Evolutionary conservation across 768 basidiomycete genomes (phyloP).

Genomic region (Mycena indigotica): DNA sequence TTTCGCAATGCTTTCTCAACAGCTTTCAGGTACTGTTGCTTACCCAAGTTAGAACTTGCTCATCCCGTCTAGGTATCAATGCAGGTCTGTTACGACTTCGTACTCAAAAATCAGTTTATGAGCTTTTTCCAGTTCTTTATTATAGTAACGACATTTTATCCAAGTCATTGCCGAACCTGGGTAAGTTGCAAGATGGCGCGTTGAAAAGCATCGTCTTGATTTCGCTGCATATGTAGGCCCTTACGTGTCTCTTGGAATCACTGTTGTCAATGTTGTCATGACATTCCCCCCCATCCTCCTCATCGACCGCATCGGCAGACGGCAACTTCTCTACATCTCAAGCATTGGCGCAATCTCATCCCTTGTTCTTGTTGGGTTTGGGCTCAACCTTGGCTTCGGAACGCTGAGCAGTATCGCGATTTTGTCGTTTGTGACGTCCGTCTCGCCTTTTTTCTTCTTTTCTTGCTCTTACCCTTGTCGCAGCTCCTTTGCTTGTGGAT

Average conservation of each 20-base stretch:
- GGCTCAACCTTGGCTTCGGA: slow-evolving; percentile 62
- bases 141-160: slow-evolving; percentile 89
- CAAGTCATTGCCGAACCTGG: slow-evolving; percentile 75
- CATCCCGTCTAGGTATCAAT: slow-evolving; percentile 61
- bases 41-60: slow-evolving; percentile 3
- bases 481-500: slow-evolving; percentile 85
- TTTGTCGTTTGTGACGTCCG: slow-evolving; percentile 78
- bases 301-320: slow-evolving; percentile 83
- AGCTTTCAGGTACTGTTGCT: slow-evolving; percentile 64
- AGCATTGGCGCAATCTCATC: slow-evolving; percentile 66
- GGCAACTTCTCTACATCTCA: slow-evolving; percentile 67
- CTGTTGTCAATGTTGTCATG: slow-evolving; percentile 80
- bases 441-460: slow-evolving; percentile 12
- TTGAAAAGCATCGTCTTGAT: too few relatives aligned
- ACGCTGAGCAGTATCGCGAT: slow-evolving; percentile 73
- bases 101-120: not conserved
- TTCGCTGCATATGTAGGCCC: too few relatives aligned
- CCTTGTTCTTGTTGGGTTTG: slow-evolving; percentile 67
- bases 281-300: slow-evolving; percentile 86
- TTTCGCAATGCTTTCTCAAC: slow-evolving; percentile 76
- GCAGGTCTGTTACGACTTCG: slow-evolving; percentile 47
- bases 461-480: slow-evolving; percentile 7
- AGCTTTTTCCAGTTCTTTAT: slow-evolving; percentile 63
- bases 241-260: slow-evolving; percentile 82
- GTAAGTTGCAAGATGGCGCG: too few relatives aligned